A percentile compares a stretch with the other conserved stretches of the same genome.
Conservation (phyloP, 2,329 filamentous ascomycete genomes). For the Diplodia mutila region DNA sequence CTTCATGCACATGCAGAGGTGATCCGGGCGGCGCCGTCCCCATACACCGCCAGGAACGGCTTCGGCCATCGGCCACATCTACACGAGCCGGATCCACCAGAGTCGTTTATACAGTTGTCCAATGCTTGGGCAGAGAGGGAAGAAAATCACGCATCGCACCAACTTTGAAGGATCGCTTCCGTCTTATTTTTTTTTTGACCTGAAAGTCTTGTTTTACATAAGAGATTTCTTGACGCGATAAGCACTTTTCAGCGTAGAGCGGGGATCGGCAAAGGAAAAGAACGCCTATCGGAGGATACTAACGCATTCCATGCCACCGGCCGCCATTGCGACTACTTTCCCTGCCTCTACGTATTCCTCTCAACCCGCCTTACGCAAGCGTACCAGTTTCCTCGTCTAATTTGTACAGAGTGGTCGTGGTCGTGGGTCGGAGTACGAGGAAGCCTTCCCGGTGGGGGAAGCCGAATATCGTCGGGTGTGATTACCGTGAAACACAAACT, state of each 20-base stretch:
- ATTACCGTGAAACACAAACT: neutral
- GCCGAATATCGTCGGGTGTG: neutral
- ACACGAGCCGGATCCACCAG: neutral
- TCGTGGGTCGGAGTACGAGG: neutral
- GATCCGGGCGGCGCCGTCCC: constrained; percentile 6
- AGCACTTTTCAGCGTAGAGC: neutral
- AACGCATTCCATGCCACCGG: constrained; percentile 2
- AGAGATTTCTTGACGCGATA: neutral
- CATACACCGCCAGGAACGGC: neutral
- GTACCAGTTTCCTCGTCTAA: neutral
- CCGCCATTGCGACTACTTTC: neutral
- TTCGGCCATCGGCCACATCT: neutral
- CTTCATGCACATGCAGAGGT: constrained; percentile 11
- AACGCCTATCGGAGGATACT: neutral
- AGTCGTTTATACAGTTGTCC: neutral
- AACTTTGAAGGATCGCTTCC: neutral
- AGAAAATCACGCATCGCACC: neutral
- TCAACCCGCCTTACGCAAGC: neutral
- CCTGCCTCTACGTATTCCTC: neutral
- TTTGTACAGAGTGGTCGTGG: neutral
- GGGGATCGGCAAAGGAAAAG: neutral
- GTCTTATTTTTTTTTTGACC: neutral
- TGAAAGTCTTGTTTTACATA: constrained; percentile 13
- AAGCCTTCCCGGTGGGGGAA: neutral
- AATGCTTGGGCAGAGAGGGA: neutral